phyloP scores from a whole-genome alignment of 345 rosid species.

The Murraya paniculata region DNA sequence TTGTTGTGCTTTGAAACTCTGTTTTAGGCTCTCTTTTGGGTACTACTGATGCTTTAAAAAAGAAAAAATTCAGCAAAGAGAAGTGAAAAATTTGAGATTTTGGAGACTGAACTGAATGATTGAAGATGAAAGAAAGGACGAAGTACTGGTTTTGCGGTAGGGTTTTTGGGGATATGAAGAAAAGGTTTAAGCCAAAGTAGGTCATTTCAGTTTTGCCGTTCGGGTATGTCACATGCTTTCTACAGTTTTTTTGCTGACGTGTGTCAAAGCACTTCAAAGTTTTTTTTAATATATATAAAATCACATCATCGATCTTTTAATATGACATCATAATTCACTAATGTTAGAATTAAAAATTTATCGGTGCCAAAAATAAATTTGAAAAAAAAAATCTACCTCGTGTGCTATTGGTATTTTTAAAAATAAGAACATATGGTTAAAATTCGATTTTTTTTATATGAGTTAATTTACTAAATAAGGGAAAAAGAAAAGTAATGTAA shows the following conservation, averaged over 20 bases:
- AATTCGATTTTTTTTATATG: too few relatives aligned
- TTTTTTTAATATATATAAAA: too few relatives aligned
- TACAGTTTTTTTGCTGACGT: background rate
- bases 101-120: background rate
- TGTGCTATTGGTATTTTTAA: too few relatives aligned
- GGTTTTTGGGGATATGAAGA: background rate
- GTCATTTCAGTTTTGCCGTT: background rate
- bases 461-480: too few relatives aligned
- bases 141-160: background rate
- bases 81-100: too few relatives aligned
- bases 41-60: background rate
- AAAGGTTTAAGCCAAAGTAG: constrained; percentile 9
- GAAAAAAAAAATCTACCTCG: too few relatives aligned
- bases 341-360: too few relatives aligned
- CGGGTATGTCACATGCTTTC: background rate
- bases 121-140: background rate
- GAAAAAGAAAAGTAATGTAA: too few relatives aligned
- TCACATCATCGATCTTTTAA: background rate
- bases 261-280: background rate
- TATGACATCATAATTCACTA: too few relatives aligned
- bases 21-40: background rate
- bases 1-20: constrained; percentile 5
- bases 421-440: background rate
- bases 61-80: background rate
- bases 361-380: too few relatives aligned